phyloP scores from a whole-genome alignment of 2,329 filamentous ascomycete genomes.

The Alternaria panax region DNA sequence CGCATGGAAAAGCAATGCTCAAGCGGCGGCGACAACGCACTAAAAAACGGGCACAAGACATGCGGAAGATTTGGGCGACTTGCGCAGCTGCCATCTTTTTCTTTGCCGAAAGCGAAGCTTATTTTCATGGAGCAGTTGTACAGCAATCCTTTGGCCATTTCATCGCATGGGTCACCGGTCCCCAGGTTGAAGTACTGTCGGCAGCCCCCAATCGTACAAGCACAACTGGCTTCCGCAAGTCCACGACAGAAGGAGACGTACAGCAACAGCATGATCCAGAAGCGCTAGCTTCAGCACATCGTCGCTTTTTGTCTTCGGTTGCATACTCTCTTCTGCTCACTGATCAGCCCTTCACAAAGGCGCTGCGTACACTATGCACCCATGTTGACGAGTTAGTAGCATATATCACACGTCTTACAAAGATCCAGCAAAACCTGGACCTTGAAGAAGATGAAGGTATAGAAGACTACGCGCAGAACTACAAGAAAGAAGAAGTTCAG shows the following conservation, averaged over 20 bases:
- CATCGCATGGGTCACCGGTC: conserved; percentile 70
- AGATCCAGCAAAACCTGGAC: conserved; percentile 78
- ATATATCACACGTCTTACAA: conserved; percentile 76
- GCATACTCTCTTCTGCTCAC: conserved; percentile 72
- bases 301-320: conserved; percentile 75
- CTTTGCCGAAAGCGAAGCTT: conserved; percentile 83
- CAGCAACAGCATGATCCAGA: conserved; percentile 76
- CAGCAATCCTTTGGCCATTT: conserved; percentile 82
- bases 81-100: conserved; percentile 88
- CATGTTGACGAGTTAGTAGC: conserved; percentile 84
- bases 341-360: conserved; percentile 67
- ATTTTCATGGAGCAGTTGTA: conserved; percentile 89
- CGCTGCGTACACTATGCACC: conserved; percentile 71
- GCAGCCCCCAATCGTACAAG: conserved; percentile 13
- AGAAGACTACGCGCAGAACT: conserved; percentile 60
- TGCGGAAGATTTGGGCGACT: conserved; percentile 89
- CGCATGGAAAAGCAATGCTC: conserved; percentile 67
- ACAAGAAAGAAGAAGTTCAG: conserved; percentile 74
- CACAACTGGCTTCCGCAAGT: conserved; percentile 11
- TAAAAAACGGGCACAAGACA: conserved; percentile 67
- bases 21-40: conserved; percentile 69
- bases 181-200: conserved; percentile 13
- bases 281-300: conserved; percentile 80
- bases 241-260: neutral
- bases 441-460: conserved; percentile 84